phyloP scores from a whole-genome alignment of 495 filamentous ascomycete genomes.

The Hypoxylon perforatum region DNA sequence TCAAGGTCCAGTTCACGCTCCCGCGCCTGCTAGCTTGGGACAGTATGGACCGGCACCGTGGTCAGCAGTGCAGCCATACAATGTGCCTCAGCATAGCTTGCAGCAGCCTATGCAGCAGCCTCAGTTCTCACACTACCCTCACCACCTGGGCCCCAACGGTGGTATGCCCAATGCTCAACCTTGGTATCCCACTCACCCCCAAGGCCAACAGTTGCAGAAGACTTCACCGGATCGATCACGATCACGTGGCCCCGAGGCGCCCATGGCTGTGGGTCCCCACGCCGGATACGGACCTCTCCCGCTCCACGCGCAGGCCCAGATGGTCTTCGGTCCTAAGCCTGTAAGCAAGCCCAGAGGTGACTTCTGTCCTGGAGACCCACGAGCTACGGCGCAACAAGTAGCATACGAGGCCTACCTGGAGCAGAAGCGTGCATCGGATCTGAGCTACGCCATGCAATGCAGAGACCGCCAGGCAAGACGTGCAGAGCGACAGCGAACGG shows the following conservation, averaged over 20 bases:
- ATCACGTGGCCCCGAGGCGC: not conserved
- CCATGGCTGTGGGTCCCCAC: not conserved
- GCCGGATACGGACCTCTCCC: conserved; percentile 3
- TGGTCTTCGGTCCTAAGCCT: conserved; percentile 40
- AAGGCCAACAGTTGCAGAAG: too few relatives aligned
- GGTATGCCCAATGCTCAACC: too few relatives aligned
- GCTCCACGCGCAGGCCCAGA: conserved; percentile 30
- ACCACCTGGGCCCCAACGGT: too few relatives aligned
- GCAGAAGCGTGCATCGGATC: conserved; percentile 52
- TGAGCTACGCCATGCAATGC: conserved; percentile 52
- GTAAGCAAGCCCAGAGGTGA: conserved; percentile 39
- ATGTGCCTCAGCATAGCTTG: too few relatives aligned
- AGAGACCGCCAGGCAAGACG: conserved; percentile 56
- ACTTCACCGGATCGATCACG: not conserved
- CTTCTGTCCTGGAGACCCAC: conserved; percentile 25
- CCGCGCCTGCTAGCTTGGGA: too few relatives aligned
- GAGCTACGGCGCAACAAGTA: conserved; percentile 44
- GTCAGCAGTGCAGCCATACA: too few relatives aligned
- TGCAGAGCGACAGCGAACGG: conserved; percentile 43
- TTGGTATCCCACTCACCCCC: too few relatives aligned
- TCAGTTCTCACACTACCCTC: too few relatives aligned
- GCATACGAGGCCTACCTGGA: conserved; percentile 58
- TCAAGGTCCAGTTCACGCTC: too few relatives aligned
- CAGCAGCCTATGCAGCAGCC: too few relatives aligned
- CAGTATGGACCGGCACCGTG: too few relatives aligned